Percentiles rank a stretch among this genome's conserved stretches.
phyloP scores from a whole-genome alignment of 2,329 filamentous ascomycete species.

The Alternaria arbusti region DNA sequence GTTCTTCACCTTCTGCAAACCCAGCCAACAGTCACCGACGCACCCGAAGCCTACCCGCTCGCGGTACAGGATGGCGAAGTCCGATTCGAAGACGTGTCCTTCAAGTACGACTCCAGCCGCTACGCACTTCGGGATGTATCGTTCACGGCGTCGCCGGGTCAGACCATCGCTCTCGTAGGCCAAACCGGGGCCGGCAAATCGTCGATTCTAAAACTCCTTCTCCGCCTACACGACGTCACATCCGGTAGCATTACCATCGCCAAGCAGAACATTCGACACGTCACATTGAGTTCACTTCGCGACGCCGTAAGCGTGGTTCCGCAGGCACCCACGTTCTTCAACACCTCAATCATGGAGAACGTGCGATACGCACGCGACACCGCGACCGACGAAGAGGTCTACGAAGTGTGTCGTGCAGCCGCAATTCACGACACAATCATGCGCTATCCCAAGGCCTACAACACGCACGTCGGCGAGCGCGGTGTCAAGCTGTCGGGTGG shows the following conservation, averaged over 20 bases:
- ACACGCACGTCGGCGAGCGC: constrained; percentile 34
- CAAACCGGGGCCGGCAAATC: constrained; percentile 67
- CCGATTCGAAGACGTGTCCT: constrained; percentile 59
- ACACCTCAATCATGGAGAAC: constrained; percentile 67
- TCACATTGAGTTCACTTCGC: constrained; percentile 63
- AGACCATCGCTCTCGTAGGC: constrained; percentile 65
- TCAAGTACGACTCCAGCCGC: constrained; percentile 56
- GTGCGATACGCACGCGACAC: constrained; percentile 64
- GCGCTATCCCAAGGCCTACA: constrained; percentile 54
- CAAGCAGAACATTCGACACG: constrained; percentile 62
- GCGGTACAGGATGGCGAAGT: constrained; percentile 54
- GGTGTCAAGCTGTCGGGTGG: constrained; percentile 62
- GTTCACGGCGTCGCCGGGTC: constrained; percentile 42
- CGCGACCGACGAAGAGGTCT: constrained; percentile 63
- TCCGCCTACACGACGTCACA: constrained; percentile 63
- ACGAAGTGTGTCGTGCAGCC: constrained; percentile 63
- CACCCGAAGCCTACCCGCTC: constrained; percentile 39
- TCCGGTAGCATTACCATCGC: constrained; percentile 61
- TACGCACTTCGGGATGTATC: constrained; percentile 36
- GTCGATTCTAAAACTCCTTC: constrained; percentile 61
- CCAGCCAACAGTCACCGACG: constrained; percentile 59
- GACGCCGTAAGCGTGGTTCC: constrained; percentile 66
- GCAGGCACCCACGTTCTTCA: constrained; percentile 67
- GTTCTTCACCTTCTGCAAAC: constrained; percentile 62
- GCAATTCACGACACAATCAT: constrained; percentile 68